These are phyloP conservation scores for Neurospora crassa DNA, from an alignment of 2,329 filamentous ascomycete genomes.

Conservation along the genomic window DNA sequence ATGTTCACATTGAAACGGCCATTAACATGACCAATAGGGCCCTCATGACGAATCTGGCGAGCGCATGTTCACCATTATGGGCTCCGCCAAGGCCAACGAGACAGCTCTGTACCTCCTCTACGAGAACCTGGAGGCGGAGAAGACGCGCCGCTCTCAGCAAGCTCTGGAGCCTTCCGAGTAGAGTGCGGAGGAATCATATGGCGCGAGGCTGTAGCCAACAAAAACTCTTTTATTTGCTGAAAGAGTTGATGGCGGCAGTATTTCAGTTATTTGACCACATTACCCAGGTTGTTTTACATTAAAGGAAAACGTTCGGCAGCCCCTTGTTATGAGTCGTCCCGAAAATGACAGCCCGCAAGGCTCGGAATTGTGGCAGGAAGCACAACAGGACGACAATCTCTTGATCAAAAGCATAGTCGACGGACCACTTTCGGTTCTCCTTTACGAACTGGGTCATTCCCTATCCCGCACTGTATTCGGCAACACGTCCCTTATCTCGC, in stretches of 20 bases:
- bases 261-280: constrained; percentile 9
- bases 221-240: neutral
- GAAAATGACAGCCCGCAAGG: constrained; percentile 56
- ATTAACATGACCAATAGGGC: constrained; percentile 37
- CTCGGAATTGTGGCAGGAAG: constrained; percentile 39
- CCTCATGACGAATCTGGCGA: constrained; percentile 96
- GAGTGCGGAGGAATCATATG: constrained; percentile 15
- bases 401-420: constrained; percentile 25
- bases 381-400: constrained; percentile 31
- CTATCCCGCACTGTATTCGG: constrained; percentile 20
- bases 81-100: constrained; percentile 86
- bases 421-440: constrained; percentile 22
- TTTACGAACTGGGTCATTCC: constrained; percentile 26
- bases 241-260: constrained; percentile 5
- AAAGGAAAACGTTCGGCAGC: constrained; percentile 43
- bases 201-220: constrained; percentile 17
- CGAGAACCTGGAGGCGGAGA: constrained; percentile 97
- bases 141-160: constrained; percentile 85
- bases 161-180: constrained; percentile 45
- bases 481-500: constrained; percentile 1
- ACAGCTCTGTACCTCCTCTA: constrained; percentile 93
- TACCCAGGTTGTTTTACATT: constrained; percentile 22
- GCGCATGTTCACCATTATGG: constrained; percentile 99
- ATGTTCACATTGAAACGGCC: neutral
- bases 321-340: constrained; percentile 36